Evolutionary conservation across 2,329 filamentous ascomycete species (phyloP).

Genomic region (Boeremia exigua): DNA sequence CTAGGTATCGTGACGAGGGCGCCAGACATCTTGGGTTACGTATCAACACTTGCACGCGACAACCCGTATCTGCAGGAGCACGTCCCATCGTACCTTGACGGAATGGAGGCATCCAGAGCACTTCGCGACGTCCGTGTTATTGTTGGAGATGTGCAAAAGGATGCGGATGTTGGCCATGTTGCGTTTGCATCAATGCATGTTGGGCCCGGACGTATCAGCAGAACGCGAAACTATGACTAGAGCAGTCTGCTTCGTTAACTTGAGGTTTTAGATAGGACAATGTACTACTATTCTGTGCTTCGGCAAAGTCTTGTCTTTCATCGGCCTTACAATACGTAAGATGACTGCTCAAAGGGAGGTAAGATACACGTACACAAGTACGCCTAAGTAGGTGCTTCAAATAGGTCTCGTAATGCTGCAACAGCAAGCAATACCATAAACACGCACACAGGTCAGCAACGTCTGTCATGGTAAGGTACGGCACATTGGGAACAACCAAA

Average conservation of each 20-base stretch:
- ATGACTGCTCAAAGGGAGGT: too few relatives aligned
- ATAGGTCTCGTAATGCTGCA: too few relatives aligned
- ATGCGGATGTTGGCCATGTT: background rate
- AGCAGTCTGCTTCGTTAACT: background rate
- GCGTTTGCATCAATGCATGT: constrained; percentile 8
- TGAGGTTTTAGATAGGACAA: too few relatives aligned
- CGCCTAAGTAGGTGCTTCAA: too few relatives aligned
- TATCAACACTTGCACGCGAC: constrained; percentile 3
- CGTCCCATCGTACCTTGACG: constrained; percentile 1
- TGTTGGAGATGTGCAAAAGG: constrained; percentile 6
- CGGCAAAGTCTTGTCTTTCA: too few relatives aligned
- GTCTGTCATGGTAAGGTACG: too few relatives aligned
- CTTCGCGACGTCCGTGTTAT: constrained; percentile 3
- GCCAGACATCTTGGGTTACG: constrained; percentile 14
- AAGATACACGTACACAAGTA: too few relatives aligned
- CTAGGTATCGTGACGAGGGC: constrained; percentile 1
- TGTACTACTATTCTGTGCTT: too few relatives aligned
- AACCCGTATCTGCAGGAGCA: background rate
- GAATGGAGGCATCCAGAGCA: background rate
- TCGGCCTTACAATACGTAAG: too few relatives aligned
- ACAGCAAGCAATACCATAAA: too few relatives aligned
- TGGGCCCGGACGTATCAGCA: background rate
- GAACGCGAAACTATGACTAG: background rate
- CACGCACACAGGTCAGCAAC: too few relatives aligned
- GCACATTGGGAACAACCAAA: too few relatives aligned